Evolutionary conservation across 805 yeast species (phyloP).

Genomic region (Hanseniaspora hatyaiensis): DNA sequence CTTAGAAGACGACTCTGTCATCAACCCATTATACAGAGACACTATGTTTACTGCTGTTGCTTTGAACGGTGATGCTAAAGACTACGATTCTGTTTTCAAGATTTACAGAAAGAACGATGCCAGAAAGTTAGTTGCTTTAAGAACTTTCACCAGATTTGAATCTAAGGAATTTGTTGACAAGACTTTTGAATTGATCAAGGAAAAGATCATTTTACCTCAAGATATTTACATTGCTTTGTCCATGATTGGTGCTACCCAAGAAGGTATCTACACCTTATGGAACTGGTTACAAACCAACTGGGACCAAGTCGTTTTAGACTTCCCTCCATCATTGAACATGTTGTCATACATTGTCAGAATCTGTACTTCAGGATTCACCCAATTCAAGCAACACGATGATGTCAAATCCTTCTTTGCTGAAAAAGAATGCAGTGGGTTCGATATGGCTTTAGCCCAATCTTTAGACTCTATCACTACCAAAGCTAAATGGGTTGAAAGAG

Average conservation of each 20-base stretch:
- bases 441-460: conserved; percentile 54
- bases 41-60: conserved; percentile 59
- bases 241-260: conserved; percentile 51
- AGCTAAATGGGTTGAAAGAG: conserved; percentile 49
- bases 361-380: conserved; percentile 51
- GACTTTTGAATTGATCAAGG: conserved; percentile 45
- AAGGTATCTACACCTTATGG: conserved; percentile 64
- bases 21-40: conserved; percentile 63
- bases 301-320: conserved; percentile 50
- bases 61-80: conserved; percentile 46
- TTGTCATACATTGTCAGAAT: conserved; percentile 61
- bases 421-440: conserved; percentile 51
- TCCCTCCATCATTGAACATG: conserved; percentile 77
- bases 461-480: conserved; percentile 49
- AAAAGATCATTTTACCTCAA: conserved; percentile 53
- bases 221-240: conserved; percentile 68
- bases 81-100: conserved; percentile 49
- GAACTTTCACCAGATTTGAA: conserved; percentile 54
- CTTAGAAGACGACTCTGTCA: conserved; percentile 46
- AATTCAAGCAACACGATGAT: conserved; percentile 39
- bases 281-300: conserved; percentile 62
- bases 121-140: conserved; percentile 50
- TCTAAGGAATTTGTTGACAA: conserved; percentile 42
- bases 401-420: conserved; percentile 41
- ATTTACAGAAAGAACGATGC: conserved; percentile 47